phyloP scores from a whole-genome alignment of 2,329 filamentous ascomycete species.

The Dactylonectria estremocensis region DNA sequence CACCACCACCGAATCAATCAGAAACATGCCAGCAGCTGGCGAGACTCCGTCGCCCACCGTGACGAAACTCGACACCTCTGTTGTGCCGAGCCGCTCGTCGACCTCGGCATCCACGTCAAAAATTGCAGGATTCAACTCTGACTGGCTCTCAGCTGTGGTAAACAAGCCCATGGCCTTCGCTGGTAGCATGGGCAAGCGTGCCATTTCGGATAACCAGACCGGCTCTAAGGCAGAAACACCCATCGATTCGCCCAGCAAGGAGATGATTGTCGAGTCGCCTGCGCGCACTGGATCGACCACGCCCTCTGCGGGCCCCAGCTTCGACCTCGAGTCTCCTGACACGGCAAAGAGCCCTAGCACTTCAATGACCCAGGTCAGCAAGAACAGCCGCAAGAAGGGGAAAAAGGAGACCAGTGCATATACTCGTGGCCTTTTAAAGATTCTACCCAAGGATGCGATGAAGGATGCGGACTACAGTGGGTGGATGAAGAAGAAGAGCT shows the following conservation, averaged over 20 bases:
- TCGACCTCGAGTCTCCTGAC: slow-evolving; percentile 84
- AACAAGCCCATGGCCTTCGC: slow-evolving; percentile 66
- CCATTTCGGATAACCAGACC: slow-evolving; percentile 84
- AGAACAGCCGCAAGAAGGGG: slow-evolving; percentile 75
- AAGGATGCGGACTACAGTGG: slow-evolving; percentile 91
- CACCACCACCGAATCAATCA: slow-evolving; percentile 68
- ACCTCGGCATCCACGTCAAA: slow-evolving; percentile 62
- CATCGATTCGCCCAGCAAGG: slow-evolving; percentile 59
- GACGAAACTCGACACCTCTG: slow-evolving; percentile 70
- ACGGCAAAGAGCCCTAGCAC: slow-evolving; percentile 70
- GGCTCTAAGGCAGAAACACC: slow-evolving; percentile 67
- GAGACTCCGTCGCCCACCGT: slow-evolving; percentile 70
- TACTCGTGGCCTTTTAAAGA: slow-evolving; percentile 86
- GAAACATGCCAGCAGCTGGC: slow-evolving; percentile 67
- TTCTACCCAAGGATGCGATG: slow-evolving; percentile 87
- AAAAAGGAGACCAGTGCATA: slow-evolving; percentile 98
- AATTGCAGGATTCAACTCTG: slow-evolving; percentile 63
- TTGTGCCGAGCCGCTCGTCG: slow-evolving; percentile 56
- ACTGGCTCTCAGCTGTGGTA: slow-evolving; percentile 69
- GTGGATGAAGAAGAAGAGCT: slow-evolving; percentile 99
- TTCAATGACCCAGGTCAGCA: slow-evolving; percentile 62
- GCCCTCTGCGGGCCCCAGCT: slow-evolving; percentile 76
- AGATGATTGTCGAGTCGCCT: slow-evolving; percentile 59
- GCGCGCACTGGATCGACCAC: slow-evolving; percentile 84
- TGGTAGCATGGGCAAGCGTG: slow-evolving; percentile 79